Conservation (phyloP, 225 moss, liverwort and hornwort genomes). For the Bryoerythrophyllum caledonicum region DNA sequence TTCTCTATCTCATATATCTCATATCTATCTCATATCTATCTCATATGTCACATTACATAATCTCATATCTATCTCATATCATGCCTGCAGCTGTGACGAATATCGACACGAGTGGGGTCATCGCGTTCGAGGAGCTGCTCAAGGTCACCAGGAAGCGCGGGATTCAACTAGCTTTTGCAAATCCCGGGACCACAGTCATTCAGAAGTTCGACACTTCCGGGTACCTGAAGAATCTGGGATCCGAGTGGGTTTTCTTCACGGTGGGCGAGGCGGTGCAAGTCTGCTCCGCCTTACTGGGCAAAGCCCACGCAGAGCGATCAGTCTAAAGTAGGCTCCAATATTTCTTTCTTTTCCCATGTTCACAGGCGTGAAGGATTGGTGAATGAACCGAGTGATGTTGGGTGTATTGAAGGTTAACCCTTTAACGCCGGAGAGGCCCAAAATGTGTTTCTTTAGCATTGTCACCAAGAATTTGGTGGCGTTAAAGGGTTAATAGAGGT, state of each 20-base stretch:
- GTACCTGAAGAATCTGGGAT: slow-evolving; percentile 33
- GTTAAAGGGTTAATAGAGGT: no score
- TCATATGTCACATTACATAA: no score
- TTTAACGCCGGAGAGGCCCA: no score
- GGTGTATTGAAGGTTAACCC: no score
- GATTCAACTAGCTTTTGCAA: slow-evolving; percentile 70
- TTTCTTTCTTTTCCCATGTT: no score
- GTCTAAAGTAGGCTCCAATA: slow-evolving; percentile 20
- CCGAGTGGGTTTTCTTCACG: slow-evolving; percentile 67
- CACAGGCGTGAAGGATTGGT: no score
- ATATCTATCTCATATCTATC: no score
- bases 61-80: no score
- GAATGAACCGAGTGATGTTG: no score
- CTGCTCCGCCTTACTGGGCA: slow-evolving; percentile 30
- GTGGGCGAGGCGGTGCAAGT: slow-evolving; percentile 57
- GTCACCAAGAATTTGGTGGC: no score
- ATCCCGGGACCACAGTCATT: slow-evolving; percentile 61
- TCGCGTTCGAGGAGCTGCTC: slow-evolving; percentile 70
- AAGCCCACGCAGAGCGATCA: slow-evolving; percentile 3
- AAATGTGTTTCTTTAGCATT: no score
- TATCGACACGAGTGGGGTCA: slow-evolving; percentile 80
- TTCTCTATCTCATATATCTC: no score
- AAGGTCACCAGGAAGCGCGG: slow-evolving; percentile 41
- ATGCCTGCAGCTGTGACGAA: slow-evolving; percentile 74
- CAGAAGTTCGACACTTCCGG: slow-evolving; percentile 36